Conservation (phyloP, 73 alveolate genomes). For the Stentor coeruleus region DNA sequence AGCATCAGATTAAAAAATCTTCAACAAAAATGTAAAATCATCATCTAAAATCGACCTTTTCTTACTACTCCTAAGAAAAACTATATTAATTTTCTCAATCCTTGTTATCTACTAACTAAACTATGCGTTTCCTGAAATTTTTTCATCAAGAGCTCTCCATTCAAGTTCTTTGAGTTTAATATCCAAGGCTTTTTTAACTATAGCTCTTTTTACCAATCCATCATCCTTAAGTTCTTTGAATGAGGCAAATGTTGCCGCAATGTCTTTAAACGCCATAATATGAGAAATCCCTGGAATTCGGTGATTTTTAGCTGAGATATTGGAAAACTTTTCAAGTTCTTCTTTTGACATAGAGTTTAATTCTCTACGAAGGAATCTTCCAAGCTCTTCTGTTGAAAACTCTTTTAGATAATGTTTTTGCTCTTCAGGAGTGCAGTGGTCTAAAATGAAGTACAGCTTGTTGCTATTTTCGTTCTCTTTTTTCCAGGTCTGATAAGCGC, state of each 20-base stretch:
- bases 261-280: background rate
- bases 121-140: background rate
- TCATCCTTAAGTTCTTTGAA: background rate
- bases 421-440: conserved; percentile 16
- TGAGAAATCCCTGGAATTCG: background rate
- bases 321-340: background rate
- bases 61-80: no score
- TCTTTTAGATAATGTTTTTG: conserved; percentile 6
- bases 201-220: background rate
- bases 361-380: background rate
- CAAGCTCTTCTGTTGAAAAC: conserved; percentile 18
- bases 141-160: background rate
- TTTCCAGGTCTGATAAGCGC: conserved; percentile 3
- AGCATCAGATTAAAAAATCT: no score
- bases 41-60: no score
- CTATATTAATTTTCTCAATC: no score
- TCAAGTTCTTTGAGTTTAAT: conserved; percentile 14
- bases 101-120: no score
- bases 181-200: background rate
- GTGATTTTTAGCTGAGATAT: background rate
- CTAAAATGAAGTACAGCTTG: background rate
- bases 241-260: background rate
- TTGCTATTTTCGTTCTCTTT: background rate
- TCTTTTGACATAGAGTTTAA: background rate
- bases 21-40: no score